Percentiles rank a stretch among this genome's conserved stretches.
These are phyloP conservation scores for Aaosphaeria arxii DNA, from an alignment of 2,329 filamentous ascomycete genomes.

Conservation along the genomic window DNA sequence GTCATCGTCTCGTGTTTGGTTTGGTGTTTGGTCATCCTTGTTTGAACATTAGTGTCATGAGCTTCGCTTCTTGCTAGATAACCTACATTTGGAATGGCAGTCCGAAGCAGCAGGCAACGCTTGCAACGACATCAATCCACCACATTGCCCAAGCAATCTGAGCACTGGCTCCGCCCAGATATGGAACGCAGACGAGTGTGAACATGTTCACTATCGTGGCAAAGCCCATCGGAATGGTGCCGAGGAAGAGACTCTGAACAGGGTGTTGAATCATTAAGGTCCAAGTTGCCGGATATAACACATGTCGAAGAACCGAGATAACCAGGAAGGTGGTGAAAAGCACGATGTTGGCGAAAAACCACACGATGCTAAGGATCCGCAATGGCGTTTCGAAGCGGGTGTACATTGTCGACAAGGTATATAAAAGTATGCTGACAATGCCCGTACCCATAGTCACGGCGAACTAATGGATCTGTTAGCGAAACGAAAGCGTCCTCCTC, in stretches of 20 bases:
- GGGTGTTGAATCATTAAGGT: conserved; percentile 64
- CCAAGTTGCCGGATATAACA: conserved; percentile 65
- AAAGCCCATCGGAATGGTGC: conserved; percentile 64
- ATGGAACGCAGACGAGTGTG: conserved; percentile 55
- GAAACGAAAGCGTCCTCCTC: not conserved
- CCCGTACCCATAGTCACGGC: conserved; percentile 58
- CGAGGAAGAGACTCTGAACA: conserved; percentile 65
- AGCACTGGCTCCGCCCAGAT: conserved; percentile 55
- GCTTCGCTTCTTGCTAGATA: not conserved
- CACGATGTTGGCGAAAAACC: conserved; percentile 57
- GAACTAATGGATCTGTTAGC: conserved; percentile 5
- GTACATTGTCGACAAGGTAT: conserved; percentile 55
- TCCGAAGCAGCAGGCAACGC: conserved; percentile 38
- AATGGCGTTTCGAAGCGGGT: conserved; percentile 48
- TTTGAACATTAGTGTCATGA: not conserved
- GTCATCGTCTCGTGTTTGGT: conserved; percentile 50
- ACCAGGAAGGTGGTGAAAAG: conserved; percentile 55
- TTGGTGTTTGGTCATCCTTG: conserved; percentile 25
- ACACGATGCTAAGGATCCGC: conserved; percentile 54
- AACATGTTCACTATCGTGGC: conserved; percentile 68
- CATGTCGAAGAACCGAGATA: conserved; percentile 59
- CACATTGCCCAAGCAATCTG: conserved; percentile 47
- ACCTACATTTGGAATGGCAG: conserved; percentile 25
- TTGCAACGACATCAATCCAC: conserved; percentile 47
- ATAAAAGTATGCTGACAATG: conserved; percentile 60